Evolutionary conservation across 352 stramenopile genomes (phyloP).

Genomic region (Paralagenidium karlingii): DNA sequence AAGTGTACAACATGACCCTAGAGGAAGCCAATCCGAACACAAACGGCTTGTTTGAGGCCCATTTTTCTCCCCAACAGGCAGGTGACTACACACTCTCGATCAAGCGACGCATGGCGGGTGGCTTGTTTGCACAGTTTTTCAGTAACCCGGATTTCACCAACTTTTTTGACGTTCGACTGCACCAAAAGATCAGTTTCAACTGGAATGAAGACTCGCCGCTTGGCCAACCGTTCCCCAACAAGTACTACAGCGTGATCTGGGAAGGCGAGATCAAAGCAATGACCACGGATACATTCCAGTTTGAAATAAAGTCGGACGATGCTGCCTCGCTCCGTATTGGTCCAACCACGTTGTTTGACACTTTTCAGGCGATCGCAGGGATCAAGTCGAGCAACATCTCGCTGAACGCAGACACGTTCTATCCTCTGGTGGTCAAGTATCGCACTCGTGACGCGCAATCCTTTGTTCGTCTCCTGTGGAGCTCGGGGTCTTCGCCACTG

Average conservation of each 20-base stretch:
- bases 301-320: conserved; percentile 77
- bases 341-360: conserved; percentile 47
- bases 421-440: conserved; percentile 77
- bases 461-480: conserved; percentile 77
- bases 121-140: conserved; percentile 88
- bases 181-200: conserved; percentile 73
- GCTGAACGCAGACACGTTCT: conserved; percentile 29
- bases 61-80: conserved; percentile 65
- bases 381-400: conserved; percentile 6
- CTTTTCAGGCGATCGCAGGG: conserved; percentile 15
- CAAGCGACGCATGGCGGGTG: conserved; percentile 59
- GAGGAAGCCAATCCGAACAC: conserved; percentile 58
- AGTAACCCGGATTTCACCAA: conserved; percentile 81
- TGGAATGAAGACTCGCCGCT: conserved; percentile 66
- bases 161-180: conserved; percentile 50
- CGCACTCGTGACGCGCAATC: conserved; percentile 67
- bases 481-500: conserved; percentile 5
- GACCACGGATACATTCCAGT: conserved; percentile 49
- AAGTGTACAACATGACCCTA: conserved; percentile 33
- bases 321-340: conserved; percentile 63
- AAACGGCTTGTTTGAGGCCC: conserved; percentile 73
- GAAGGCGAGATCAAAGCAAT: conserved; percentile 34
- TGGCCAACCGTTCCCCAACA: conserved; percentile 52
- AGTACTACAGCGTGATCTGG: conserved; percentile 66
- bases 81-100: conserved; percentile 78